Percentiles rank a stretch among this genome's conserved stretches.
phyloP scores from a whole-genome alignment of 2,329 filamentous ascomycete genomes.

The Ramularia collo-cygni region DNA sequence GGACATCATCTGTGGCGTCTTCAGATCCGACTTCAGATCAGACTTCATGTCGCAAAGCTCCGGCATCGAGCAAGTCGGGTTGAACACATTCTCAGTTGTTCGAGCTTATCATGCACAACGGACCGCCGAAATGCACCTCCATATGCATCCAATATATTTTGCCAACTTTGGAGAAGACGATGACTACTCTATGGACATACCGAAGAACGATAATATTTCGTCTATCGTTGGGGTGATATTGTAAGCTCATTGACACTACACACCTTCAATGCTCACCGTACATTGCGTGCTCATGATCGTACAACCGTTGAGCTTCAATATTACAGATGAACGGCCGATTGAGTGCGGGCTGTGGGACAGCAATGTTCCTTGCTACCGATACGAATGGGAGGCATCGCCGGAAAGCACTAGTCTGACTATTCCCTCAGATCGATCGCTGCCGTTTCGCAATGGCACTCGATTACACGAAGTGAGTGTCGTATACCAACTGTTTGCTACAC shows the following conservation, averaged over 20 bases:
- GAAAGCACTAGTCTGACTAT: constrained; percentile 26
- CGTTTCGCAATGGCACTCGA: constrained; percentile 29
- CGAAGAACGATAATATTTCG: constrained; percentile 29
- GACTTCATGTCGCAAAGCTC: constrained; percentile 38
- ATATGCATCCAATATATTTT: constrained; percentile 19
- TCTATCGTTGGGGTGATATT: constrained; percentile 29
- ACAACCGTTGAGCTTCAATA: constrained; percentile 40
- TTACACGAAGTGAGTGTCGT: constrained; percentile 35
- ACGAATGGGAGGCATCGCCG: constrained; percentile 32
- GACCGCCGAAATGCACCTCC: constrained; percentile 37
- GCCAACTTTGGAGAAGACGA: neutral
- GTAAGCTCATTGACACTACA: constrained; percentile 32
- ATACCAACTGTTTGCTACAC: constrained; percentile 25
- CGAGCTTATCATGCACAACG: constrained; percentile 37
- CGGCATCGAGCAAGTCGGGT: constrained; percentile 40
- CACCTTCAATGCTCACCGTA: constrained; percentile 13
- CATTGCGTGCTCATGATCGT: constrained; percentile 39
- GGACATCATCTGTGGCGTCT: constrained; percentile 32
- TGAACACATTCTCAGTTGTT: constrained; percentile 40
- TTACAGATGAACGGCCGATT: constrained; percentile 41
- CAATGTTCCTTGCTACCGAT: constrained; percentile 33
- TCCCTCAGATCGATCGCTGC: constrained; percentile 28
- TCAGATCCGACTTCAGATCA: constrained; percentile 41
- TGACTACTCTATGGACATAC: constrained; percentile 21
- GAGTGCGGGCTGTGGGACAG: constrained; percentile 37